Evolutionary conservation across 352 stramenopile species (phyloP).

Genomic region (Phytophthora agathidicida): DNA sequence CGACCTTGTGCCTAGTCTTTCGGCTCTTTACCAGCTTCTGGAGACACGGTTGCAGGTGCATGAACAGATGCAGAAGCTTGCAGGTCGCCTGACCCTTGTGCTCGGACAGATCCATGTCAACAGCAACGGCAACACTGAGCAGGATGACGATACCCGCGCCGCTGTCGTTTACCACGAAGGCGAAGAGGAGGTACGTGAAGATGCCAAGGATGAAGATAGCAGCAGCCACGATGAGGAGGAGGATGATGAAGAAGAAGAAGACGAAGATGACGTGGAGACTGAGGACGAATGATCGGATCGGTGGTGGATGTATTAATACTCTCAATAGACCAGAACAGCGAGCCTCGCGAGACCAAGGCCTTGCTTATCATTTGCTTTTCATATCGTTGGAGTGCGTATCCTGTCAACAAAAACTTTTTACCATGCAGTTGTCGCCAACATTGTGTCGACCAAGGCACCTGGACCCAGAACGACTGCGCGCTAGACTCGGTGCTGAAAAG

Average conservation of each 20-base stretch:
- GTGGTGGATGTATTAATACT: slow-evolving; percentile 59
- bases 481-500: slow-evolving; percentile 32
- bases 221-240: slow-evolving; percentile 62
- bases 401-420: slow-evolving; percentile 3
- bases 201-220: slow-evolving; percentile 43
- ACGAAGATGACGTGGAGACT: slow-evolving; percentile 33
- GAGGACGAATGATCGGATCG: slow-evolving; percentile 42
- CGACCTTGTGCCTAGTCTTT: slow-evolving; percentile 82
- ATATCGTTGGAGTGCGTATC: slow-evolving; percentile 13
- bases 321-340: slow-evolving; percentile 53
- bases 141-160: slow-evolving; percentile 53
- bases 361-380: slow-evolving; percentile 34
- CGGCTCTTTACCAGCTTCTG: slow-evolving; percentile 84
- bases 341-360: slow-evolving; percentile 24
- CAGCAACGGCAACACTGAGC: slow-evolving; percentile 36
- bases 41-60: slow-evolving; percentile 85
- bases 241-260: slow-evolving; percentile 52
- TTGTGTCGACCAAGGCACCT: slow-evolving; percentile 60
- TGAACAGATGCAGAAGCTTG: slow-evolving; percentile 84
- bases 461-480: slow-evolving; percentile 59
- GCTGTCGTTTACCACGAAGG: slow-evolving; percentile 76
- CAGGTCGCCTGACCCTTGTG: slow-evolving; percentile 78
- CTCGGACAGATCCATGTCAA: slow-evolving; percentile 87
- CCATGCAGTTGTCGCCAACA: slow-evolving; percentile 45
- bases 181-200: slow-evolving; percentile 43